A percentile compares a stretch with the other conserved stretches of the same genome.
These are phyloP conservation scores for Pittosporum tobira DNA, from an alignment of 129 eudicot species.

Conservation along the genomic window DNA sequence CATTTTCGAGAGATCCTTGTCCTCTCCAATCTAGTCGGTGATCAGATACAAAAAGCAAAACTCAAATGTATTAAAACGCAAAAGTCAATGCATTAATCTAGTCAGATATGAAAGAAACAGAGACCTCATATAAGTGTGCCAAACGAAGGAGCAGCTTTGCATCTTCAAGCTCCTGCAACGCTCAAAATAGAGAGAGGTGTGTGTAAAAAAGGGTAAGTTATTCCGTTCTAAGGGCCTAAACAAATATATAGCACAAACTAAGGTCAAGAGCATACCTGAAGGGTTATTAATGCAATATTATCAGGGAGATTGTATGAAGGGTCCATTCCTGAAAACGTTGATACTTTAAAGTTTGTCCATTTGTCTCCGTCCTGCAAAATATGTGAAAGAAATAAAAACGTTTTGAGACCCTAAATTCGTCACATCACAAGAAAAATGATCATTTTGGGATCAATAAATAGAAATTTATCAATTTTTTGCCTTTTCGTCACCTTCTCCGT, in stretches of 20 bases:
- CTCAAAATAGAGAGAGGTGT: conserved; percentile 2
- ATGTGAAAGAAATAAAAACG: neutral
- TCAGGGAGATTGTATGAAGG: conserved; percentile 81
- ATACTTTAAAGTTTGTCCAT: conserved; percentile 39
- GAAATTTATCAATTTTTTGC: neutral
- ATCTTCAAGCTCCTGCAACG: conserved; percentile 75
- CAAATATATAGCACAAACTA: too few relatives aligned
- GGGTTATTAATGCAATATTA: conserved; percentile 86
- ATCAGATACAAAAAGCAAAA: conserved; percentile 7
- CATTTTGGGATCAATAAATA: too few relatives aligned
- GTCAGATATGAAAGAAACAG: conserved; percentile 13
- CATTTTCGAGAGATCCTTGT: conserved; percentile 66
- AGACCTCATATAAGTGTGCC: conserved; percentile 96
- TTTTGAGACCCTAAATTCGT: too few relatives aligned
- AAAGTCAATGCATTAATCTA: too few relatives aligned
- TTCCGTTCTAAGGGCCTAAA: too few relatives aligned
- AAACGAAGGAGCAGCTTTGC: conserved; percentile 73
- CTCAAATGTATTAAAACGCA: too few relatives aligned
- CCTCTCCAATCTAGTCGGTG: conserved; percentile 80
- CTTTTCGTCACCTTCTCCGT: conserved; percentile 59
- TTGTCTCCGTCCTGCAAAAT: conserved; percentile 54
- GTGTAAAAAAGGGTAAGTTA: neutral
- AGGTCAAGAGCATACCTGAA: conserved; percentile 49
- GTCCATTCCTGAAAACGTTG: conserved; percentile 70
- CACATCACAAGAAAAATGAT: too few relatives aligned